phyloP scores from a whole-genome alignment of 2,329 filamentous ascomycete species.

The Botrytis pseudocinerea region DNA sequence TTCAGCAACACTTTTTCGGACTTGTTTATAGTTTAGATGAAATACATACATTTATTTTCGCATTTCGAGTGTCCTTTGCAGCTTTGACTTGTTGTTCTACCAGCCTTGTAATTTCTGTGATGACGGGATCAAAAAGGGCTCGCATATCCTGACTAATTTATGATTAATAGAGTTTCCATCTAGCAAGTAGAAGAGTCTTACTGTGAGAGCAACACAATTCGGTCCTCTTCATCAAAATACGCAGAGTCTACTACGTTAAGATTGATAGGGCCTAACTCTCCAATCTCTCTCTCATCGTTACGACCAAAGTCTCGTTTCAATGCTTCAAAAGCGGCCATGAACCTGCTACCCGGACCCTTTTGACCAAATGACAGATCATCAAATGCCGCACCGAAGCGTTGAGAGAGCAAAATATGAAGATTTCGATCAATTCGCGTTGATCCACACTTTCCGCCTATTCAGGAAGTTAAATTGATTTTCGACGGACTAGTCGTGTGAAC shows the following conservation, averaged over 20 bases:
- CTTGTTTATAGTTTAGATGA: too few relatives aligned
- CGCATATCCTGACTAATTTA: constrained; percentile 28
- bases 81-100: constrained; percentile 30
- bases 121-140: constrained; percentile 34
- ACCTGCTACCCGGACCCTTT: constrained; percentile 32
- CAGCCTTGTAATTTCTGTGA: constrained; percentile 29
- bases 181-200: constrained; percentile 17
- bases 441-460: constrained; percentile 35
- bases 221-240: constrained; percentile 28
- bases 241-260: constrained; percentile 28
- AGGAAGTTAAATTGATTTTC: too few relatives aligned
- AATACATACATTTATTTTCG: constrained; percentile 28
- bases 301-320: constrained; percentile 30
- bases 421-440: constrained; percentile 36
- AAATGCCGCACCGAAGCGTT: constrained; percentile 30
- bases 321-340: constrained; percentile 30
- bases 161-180: too few relatives aligned
- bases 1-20: too few relatives aligned
- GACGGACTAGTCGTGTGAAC: too few relatives aligned
- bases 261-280: constrained; percentile 27
- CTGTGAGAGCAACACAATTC: constrained; percentile 28
- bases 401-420: constrained; percentile 29
- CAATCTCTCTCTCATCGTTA: constrained; percentile 23
- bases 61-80: constrained; percentile 21
- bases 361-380: constrained; percentile 24